These are phyloP conservation scores for Malassezia caprae DNA, from an alignment of 1,284 basidiomycete species.

Conservation along the genomic window DNA sequence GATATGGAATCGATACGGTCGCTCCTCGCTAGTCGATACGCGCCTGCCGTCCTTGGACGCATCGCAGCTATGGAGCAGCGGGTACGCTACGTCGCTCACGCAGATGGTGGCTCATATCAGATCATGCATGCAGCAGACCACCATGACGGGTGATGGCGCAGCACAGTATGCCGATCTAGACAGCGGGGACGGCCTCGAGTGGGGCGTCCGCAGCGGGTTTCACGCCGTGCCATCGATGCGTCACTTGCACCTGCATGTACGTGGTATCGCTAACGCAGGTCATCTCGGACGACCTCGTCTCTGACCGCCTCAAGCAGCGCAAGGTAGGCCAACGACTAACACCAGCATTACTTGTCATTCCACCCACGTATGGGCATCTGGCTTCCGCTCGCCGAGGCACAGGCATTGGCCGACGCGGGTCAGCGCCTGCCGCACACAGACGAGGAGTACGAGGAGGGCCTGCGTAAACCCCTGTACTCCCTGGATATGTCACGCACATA, in stretches of 20 bases:
- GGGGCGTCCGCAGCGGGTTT: conserved; percentile 57
- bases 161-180: neutral
- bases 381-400: conserved; percentile 63
- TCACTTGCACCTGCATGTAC: conserved; percentile 47
- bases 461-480: conserved; percentile 62
- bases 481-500: conserved; percentile 58
- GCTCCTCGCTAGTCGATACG: conserved; percentile 30
- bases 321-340: conserved; percentile 45
- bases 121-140: conserved; percentile 65
- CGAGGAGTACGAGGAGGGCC: conserved; percentile 57
- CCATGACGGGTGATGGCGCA: neutral
- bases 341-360: conserved; percentile 75
- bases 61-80: conserved; percentile 21
- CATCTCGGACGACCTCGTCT: conserved; percentile 69
- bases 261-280: conserved; percentile 63
- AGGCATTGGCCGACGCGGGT: conserved; percentile 60
- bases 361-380: conserved; percentile 79
- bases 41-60: conserved; percentile 21
- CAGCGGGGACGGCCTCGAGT: conserved; percentile 8
- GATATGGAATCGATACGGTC: conserved; percentile 22
- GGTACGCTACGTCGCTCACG: conserved; percentile 9
- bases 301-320: conserved; percentile 69
- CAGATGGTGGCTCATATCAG: conserved; percentile 54
- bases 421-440: conserved; percentile 54
- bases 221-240: conserved; percentile 63